phyloP scores from a whole-genome alignment of 2,329 filamentous ascomycete genomes.

The Lojkania enalia region DNA sequence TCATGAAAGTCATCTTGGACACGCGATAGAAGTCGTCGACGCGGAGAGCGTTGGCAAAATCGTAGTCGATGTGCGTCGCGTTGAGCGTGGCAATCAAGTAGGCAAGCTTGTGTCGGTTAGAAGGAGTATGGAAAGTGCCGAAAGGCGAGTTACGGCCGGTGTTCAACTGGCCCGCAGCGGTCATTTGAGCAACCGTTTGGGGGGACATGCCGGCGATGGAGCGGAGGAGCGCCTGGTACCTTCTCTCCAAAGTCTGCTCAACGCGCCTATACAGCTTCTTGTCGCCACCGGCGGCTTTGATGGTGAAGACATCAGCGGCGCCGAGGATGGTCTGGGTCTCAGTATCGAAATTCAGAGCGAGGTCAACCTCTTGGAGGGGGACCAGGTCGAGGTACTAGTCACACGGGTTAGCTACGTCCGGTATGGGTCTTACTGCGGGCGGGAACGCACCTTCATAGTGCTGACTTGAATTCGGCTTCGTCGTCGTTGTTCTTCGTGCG shows the following conservation, averaged over 20 bases:
- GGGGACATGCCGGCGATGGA: slow-evolving; percentile 87
- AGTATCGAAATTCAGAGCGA: slow-evolving; percentile 93
- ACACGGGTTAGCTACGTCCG: slow-evolving; percentile 30
- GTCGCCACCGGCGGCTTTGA: slow-evolving; percentile 90
- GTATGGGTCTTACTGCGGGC: slow-evolving; percentile 14
- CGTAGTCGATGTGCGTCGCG: slow-evolving; percentile 93
- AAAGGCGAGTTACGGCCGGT: slow-evolving; percentile 89
- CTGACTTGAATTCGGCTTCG: slow-evolving; percentile 8
- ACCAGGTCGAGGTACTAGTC: slow-evolving; percentile 84
- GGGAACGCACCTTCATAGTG: slow-evolving; percentile 45
- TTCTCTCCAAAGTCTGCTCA: slow-evolving; percentile 84
- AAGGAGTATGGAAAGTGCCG: slow-evolving; percentile 83
- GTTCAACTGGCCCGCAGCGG: slow-evolving; percentile 62
- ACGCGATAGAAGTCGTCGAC: slow-evolving; percentile 87
- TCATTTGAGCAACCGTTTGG: slow-evolving; percentile 71
- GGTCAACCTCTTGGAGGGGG: slow-evolving; percentile 88
- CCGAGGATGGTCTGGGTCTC: slow-evolving; percentile 89
- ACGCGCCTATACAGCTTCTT: slow-evolving; percentile 98
- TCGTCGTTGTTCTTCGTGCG: background rate
- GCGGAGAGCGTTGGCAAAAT: slow-evolving; percentile 90
- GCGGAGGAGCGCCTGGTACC: slow-evolving; percentile 85
- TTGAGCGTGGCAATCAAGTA: slow-evolving; percentile 97
- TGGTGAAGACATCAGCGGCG: slow-evolving; percentile 95
- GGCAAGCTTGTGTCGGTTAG: slow-evolving; percentile 88
- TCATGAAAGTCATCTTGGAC: slow-evolving; percentile 78